Evolutionary conservation across 1,139 yeast species (phyloP), one percentile per base, ranked within the genome.

Genomic region (Debaryomyces nepalensis): DNA sequence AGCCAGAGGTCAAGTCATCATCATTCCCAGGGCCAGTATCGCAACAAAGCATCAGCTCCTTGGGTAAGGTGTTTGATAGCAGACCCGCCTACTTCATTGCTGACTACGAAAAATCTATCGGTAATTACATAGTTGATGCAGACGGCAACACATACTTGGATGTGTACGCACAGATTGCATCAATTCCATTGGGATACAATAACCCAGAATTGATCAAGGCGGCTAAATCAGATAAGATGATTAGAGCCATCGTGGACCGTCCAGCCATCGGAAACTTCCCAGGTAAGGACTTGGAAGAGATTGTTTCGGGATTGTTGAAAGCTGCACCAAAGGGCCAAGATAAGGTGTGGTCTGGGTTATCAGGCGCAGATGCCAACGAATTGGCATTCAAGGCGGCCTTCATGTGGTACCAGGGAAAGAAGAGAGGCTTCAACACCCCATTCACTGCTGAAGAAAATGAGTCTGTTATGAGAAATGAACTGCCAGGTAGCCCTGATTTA

Each of bases 361-460:
- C 89, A 14, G 95, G 95, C 46, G 87, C 91, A 22, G 93, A 86
- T 60, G 95, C 95, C 52, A 84, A 84, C 59, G 95, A 86, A 65
- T 77, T 84, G 59, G 95, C 95, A 8, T 86, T 82, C 75, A 86
- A 86, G 70, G 93, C 95, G 41, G 88, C 87, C 7, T 86, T 86
- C 63, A 80, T 86, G 71, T 83, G 84, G 74, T 83, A 84, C 64
- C 87, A 82, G 57, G 66, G 80, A 40, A 68, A 78, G 59, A 71
- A 72, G 66, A 80, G 91, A 66, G 79, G 81, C 32, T 74, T 66
- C 55, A 54, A 59, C 26, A 59, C 66, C 14, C 63, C 65, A 11
- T 85, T 85, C 64, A 57, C 86, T 7, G 57, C 61, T n/a, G 86
- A 79, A 57, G 95, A 86, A 60, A 70, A 74, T 58, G 58, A 46